phyloP scores from a whole-genome alignment of 352 stramenopile species.

The Phytopythium montanum region DNA sequence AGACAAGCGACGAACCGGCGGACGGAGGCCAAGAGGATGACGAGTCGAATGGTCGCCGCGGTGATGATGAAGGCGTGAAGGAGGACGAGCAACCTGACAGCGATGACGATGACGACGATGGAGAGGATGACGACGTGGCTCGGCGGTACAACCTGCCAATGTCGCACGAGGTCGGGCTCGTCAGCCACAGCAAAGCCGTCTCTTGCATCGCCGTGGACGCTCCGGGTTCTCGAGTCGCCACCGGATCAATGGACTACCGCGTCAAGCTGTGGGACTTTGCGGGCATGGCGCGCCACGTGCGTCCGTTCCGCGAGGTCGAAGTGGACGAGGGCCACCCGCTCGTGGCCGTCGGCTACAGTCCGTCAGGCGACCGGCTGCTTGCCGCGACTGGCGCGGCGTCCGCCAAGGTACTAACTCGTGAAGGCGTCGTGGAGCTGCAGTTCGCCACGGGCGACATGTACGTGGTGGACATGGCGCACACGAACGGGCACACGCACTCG shows the following conservation, averaged over 20 bases:
- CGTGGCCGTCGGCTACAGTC: conserved; percentile 77
- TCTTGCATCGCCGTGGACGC: conserved; percentile 67
- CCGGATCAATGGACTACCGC: conserved; percentile 81
- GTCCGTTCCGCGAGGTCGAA: conserved; percentile 76
- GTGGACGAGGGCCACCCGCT: conserved; percentile 78
- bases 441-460: conserved; percentile 87
- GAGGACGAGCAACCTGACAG: conserved; percentile 5
- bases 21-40: not conserved
- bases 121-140: conserved; percentile 43
- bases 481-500: conserved; percentile 76
- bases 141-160: conserved; percentile 68
- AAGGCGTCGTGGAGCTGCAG: conserved; percentile 77
- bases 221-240: conserved; percentile 62
- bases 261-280: conserved; percentile 88
- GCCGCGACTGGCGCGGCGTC: conserved; percentile 66
- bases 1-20: not conserved
- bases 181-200: conserved; percentile 57
- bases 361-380: conserved; percentile 72
- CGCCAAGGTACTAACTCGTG: conserved; percentile 69
- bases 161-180: conserved; percentile 60
- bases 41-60: not conserved
- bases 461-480: conserved; percentile 83
- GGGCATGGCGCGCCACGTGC: conserved; percentile 77
- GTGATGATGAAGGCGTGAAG: conserved; percentile 15
- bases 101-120: conserved; percentile 35